Conservation (phyloP, 2,329 filamentous ascomycete species). For the Phialophora chinensis region DNA sequence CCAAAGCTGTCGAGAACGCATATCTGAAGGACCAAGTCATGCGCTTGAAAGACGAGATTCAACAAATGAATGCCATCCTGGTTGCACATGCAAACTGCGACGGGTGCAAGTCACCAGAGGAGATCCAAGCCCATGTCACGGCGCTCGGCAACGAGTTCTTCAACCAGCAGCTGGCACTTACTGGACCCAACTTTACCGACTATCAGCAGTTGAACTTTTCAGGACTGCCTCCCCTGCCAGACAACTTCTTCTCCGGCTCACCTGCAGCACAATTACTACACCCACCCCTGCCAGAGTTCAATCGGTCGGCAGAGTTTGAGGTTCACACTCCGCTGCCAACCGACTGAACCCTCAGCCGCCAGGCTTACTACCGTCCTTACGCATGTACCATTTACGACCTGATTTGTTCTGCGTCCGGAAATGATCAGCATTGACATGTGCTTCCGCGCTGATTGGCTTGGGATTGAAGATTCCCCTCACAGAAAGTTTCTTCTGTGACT, state of each 20-base stretch:
- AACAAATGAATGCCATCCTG: constrained; percentile 39
- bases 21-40: constrained; percentile 41
- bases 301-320: constrained; percentile 38
- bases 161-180: constrained; percentile 31
- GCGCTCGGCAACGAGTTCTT: constrained; percentile 38
- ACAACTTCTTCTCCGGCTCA: constrained; percentile 32
- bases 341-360: constrained; percentile 27
- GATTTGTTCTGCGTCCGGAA: not conserved
- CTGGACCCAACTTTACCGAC: constrained; percentile 22
- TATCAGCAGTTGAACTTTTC: constrained; percentile 28
- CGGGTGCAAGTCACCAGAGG: constrained; percentile 39
- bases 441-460: not conserved
- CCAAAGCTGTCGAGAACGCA: constrained; percentile 40
- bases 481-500: not conserved
- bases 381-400: constrained; percentile 2
- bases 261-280: constrained; percentile 30
- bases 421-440: not conserved
- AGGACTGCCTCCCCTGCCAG: constrained; percentile 27
- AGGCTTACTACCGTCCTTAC: not conserved
- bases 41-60: constrained; percentile 40
- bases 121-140: constrained; percentile 38
- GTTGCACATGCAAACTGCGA: constrained; percentile 40
- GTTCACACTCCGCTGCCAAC: constrained; percentile 37
- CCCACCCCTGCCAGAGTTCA: constrained; percentile 39
- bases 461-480: not conserved